These are phyloP conservation scores for Rutstroemia sp. DNA, from an alignment of 2,329 filamentous ascomycete species.

Conservation along the genomic window DNA sequence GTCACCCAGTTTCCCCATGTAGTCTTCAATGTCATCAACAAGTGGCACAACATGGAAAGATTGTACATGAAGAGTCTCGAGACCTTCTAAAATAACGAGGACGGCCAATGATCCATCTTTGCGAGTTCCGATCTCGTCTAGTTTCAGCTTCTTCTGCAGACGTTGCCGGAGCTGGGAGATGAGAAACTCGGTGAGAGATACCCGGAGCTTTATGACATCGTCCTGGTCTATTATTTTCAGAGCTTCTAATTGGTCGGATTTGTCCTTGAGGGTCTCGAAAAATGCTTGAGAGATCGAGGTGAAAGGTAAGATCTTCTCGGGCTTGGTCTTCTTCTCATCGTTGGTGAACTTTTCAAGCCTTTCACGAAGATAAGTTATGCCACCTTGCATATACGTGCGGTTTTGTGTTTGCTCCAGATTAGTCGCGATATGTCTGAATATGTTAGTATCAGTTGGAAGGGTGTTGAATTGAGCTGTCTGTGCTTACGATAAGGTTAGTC, in stretches of 20 bases:
- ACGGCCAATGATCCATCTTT: constrained; percentile 14
- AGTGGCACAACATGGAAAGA: constrained; percentile 13
- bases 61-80: constrained; percentile 15
- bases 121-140: constrained; percentile 4
- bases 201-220: constrained; percentile 13
- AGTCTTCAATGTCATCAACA: constrained; percentile 10
- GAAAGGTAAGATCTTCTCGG: constrained; percentile 15
- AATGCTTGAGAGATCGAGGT: constrained; percentile 20
- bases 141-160: constrained; percentile 14
- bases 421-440: constrained; percentile 18
- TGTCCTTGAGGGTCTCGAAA: constrained; percentile 14
- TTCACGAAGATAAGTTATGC: constrained; percentile 20
- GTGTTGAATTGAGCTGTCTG: not conserved
- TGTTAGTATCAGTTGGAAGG: constrained; percentile 6
- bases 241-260: constrained; percentile 14
- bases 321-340: constrained; percentile 17
- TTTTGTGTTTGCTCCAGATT: constrained; percentile 25
- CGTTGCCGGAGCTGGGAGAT: constrained; percentile 16
- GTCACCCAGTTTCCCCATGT: constrained; percentile 7
- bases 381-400: constrained; percentile 19
- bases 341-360: constrained; percentile 13
- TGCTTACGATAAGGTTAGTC: constrained; percentile 22
- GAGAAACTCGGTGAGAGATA: constrained; percentile 16
- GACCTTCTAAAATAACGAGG: constrained; percentile 20
- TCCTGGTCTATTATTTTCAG: constrained; percentile 16